These are phyloP conservation scores for Drechslerella coelobrocha DNA, from an alignment of 2,329 filamentous ascomycete species.

Conservation along the genomic window DNA sequence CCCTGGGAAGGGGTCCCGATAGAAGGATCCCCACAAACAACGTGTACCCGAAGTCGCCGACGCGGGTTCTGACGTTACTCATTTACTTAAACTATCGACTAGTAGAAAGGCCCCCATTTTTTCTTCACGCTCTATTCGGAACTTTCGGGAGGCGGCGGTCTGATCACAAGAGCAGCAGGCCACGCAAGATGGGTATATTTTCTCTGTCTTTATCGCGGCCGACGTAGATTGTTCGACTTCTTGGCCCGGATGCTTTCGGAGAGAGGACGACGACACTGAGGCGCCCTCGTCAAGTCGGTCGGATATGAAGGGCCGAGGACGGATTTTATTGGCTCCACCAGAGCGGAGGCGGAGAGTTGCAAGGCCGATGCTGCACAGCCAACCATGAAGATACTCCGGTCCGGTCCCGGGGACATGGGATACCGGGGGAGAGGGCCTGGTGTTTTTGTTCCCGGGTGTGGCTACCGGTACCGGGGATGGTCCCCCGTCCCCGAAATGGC, in stretches of 20 bases:
- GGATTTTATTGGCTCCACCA: conserved; percentile 20
- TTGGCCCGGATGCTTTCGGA: conserved; percentile 46
- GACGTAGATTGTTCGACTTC: too few relatives aligned
- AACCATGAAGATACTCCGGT: not conserved
- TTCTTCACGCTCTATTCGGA: not conserved
- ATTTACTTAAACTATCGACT: conserved; percentile 6
- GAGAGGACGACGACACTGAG: conserved; percentile 14
- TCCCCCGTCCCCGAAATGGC: too few relatives aligned
- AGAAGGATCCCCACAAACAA: conserved; percentile 44
- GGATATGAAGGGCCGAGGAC: conserved; percentile 22
- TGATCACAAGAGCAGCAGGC: conserved; percentile 11
- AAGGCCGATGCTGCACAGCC: conserved; percentile 24
- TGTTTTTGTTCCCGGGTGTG: not conserved
- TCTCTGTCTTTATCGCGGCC: not conserved
- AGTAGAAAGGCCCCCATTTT: not conserved
- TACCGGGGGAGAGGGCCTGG: not conserved
- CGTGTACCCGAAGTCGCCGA: conserved; percentile 49
- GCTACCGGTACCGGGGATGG: not conserved
- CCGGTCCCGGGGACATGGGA: too few relatives aligned
- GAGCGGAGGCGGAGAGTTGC: conserved; percentile 36
- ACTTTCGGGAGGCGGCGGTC: not conserved
- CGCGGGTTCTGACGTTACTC: conserved; percentile 45
- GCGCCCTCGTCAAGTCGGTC: conserved; percentile 17
- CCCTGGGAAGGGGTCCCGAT: conserved; percentile 31
- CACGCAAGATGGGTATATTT: too few relatives aligned